Evolutionary conservation across 1,139 yeast species (phyloP).

Genomic region (Lodderomyces jiufengensis): DNA sequence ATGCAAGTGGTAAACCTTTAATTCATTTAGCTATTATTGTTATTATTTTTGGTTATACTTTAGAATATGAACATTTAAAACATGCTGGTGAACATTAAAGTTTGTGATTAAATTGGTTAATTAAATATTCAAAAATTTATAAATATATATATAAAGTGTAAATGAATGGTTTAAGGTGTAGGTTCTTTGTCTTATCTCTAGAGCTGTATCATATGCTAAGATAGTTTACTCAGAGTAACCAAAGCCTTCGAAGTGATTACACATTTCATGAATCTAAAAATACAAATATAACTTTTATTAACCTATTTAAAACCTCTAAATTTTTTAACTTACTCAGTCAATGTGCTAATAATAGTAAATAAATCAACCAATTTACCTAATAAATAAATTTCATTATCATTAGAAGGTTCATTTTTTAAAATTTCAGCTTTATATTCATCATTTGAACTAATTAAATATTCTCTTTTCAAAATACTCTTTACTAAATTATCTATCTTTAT

Average conservation of each 20-base stretch:
- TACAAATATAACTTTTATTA: not conserved
- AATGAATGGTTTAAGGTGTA: not conserved
- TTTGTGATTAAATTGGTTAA: too few species aligned
- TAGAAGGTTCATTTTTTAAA: conserved; percentile 17
- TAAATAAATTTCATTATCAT: conserved; percentile 21
- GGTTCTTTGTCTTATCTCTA: too few species aligned
- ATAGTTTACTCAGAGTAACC: too few species aligned
- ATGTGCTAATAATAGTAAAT: conserved; percentile 54
- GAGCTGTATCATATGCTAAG: too few species aligned
- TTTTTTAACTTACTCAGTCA: conserved; percentile 16
- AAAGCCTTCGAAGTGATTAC: too few species aligned
- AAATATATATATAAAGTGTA: too few species aligned
- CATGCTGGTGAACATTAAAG: too few species aligned
- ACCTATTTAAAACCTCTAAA: not conserved
- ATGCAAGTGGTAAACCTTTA: conserved; percentile 78
- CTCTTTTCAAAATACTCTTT: conserved; percentile 69
- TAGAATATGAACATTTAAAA: conserved; percentile 85
- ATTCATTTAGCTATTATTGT: conserved; percentile 73
- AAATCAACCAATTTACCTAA: conserved; percentile 52
- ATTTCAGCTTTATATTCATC: conserved; percentile 16
- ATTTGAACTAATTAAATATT: conserved; percentile 39
- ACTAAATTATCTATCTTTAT: conserved; percentile 53
- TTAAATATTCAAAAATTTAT: too few species aligned
- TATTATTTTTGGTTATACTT: conserved; percentile 77
- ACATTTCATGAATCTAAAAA: not conserved